Evolutionary conservation across 352 stramenopile genomes (phyloP), one percentile per base, ranked within the genome.

Genomic region (Pythium coloratum): DNA sequence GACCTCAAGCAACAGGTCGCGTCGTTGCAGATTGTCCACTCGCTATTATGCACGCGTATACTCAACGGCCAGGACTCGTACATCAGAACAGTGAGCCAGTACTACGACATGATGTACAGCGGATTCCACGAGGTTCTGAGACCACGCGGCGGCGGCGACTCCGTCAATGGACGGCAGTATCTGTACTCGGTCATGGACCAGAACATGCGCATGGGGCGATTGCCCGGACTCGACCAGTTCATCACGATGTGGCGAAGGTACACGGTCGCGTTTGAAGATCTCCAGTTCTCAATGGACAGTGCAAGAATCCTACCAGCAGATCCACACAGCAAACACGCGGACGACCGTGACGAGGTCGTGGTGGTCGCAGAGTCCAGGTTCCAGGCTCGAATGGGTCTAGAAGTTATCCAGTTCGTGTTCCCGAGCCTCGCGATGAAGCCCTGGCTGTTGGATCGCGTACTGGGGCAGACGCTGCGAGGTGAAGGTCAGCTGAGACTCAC

Each of bases 1-100:
- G 72, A 62, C 28, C 58, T 82, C 32, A 53, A 67, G 46, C 71
- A 76, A 49, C 66, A 80, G 53, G 70, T 80, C 53, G 55, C 67
- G 13, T 54, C 66, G 24, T 62, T 81, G 36, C 34, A 64, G 44
- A 71, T 50, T 38, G 34, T 62, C 28, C 62, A 62, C 14, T 64
- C 76, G 14, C 69, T 83, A 40, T 66, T 80, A 5, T 47, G 24
- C 6, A 51, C 73, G 13, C 64, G 64, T 1, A 13, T 40, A 9
- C 20, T 51, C 18, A 51, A 51, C 44, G 44, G 20, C 44, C 44
- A 51, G 18, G 44, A 51, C 44, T 4, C 44, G 44, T 51, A 30
- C 44, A 24, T 51, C 5, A n/a, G 13, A 6, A 51, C 44, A 5
- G 44, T 24, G 20, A 6, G 13, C 7, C 44, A 51, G 44, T 51